Evolutionary conservation across 2,329 filamentous ascomycete species (phyloP).

Genomic region (Trichophyton schoenleinii): DNA sequence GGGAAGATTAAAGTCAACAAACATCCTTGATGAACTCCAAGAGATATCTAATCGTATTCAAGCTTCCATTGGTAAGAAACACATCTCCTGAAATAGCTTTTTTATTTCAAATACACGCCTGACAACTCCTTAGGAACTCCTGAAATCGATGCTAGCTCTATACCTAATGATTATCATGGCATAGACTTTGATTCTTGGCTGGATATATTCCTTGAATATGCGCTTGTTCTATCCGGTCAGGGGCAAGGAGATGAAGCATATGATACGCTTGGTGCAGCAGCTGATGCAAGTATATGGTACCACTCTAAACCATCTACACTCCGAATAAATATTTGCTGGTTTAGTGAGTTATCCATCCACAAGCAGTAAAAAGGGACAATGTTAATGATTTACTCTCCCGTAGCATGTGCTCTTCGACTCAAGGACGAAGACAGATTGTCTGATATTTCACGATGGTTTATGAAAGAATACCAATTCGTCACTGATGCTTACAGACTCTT

Average conservation of each 20-base stretch:
- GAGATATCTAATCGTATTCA: slow-evolving; percentile 35
- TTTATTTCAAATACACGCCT: neutral
- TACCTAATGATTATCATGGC: slow-evolving; percentile 54
- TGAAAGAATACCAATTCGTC: slow-evolving; percentile 66
- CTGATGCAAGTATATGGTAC: slow-evolving; percentile 71
- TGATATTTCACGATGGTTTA: slow-evolving; percentile 66
- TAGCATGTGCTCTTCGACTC: slow-evolving; percentile 68
- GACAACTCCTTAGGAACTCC: slow-evolving; percentile 7
- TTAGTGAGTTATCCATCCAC: slow-evolving; percentile 39
- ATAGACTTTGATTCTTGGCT: slow-evolving; percentile 78
- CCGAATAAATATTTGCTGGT: slow-evolving; percentile 64
- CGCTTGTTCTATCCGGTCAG: slow-evolving; percentile 57
- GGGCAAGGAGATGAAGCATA: slow-evolving; percentile 63
- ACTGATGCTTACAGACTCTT: slow-evolving; percentile 79
- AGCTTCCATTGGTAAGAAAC: slow-evolving; percentile 27
- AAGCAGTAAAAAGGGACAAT: too few relatives aligned
- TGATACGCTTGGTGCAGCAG: slow-evolving; percentile 62
- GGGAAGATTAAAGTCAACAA: slow-evolving; percentile 24
- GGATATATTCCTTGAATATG: slow-evolving; percentile 79
- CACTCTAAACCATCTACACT: slow-evolving; percentile 56
- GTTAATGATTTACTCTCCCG: slow-evolving; percentile 12
- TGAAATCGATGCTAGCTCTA: slow-evolving; percentile 12
- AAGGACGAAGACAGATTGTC: slow-evolving; percentile 66
- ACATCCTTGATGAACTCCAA: slow-evolving; percentile 32
- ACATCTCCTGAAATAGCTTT: neutral